Conservation (phyloP, 2,329 filamentous ascomycete species). For the Fusarium kyushuense region DNA sequence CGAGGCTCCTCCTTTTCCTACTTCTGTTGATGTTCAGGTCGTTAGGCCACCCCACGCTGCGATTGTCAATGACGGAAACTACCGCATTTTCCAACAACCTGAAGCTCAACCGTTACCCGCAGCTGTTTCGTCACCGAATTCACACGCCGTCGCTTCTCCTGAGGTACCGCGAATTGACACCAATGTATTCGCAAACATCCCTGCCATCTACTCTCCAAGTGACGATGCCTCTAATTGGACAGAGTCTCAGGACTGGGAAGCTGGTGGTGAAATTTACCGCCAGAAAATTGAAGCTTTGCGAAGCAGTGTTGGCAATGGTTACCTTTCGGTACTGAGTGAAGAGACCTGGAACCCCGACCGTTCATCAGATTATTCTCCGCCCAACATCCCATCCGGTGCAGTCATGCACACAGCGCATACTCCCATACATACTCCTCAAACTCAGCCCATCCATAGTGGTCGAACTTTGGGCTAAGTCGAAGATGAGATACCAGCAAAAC, state of each 20-base stretch:
- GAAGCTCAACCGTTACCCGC: conserved; percentile 54
- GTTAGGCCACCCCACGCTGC: conserved; percentile 40
- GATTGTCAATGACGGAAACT: conserved; percentile 53
- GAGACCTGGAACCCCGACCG: conserved; percentile 67
- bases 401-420: conserved; percentile 50
- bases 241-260: conserved; percentile 70
- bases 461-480: conserved; percentile 60
- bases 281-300: conserved; percentile 89
- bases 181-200: conserved; percentile 37
- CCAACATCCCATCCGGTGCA: conserved; percentile 46
- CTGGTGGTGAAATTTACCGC: conserved; percentile 81
- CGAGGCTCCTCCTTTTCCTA: conserved; percentile 53
- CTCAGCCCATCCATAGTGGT: conserved; percentile 66
- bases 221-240: conserved; percentile 52
- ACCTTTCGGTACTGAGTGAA: conserved; percentile 87
- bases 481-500: conserved; percentile 28
- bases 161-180: conserved; percentile 47
- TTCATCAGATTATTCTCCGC: conserved; percentile 40
- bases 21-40: conserved; percentile 48
- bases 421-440: conserved; percentile 49
- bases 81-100: conserved; percentile 59
- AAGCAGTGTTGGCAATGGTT: conserved; percentile 86
- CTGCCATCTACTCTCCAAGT: conserved; percentile 32
- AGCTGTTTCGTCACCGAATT: conserved; percentile 49
- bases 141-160: conserved; percentile 41